Percentiles rank a stretch among this genome's conserved stretches.
Evolutionary conservation across 495 filamentous ascomycete genomes (phyloP).

Genomic region (Bombardia bombarda): DNA sequence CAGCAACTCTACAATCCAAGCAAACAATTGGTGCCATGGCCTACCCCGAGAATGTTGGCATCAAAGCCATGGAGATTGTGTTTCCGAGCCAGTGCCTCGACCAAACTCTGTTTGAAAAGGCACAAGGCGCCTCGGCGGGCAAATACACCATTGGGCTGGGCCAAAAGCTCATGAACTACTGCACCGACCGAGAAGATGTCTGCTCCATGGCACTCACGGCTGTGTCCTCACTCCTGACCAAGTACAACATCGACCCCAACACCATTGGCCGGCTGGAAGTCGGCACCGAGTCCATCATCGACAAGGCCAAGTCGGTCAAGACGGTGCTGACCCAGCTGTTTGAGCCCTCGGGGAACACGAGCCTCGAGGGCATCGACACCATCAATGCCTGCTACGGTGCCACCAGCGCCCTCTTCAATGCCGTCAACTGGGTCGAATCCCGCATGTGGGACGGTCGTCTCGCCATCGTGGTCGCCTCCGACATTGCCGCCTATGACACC

Average conservation of each 20-base stretch:
- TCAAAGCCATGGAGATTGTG: conserved; percentile 99
- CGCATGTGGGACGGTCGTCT: conserved; percentile 96
- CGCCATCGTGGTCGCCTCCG: conserved; percentile 87
- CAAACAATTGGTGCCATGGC: too few species aligned
- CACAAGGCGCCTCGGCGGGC: conserved; percentile 87
- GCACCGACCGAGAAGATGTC: conserved; percentile 99
- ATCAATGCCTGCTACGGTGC: conserved; percentile 98
- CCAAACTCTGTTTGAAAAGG: conserved; percentile 91
- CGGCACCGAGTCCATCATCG: conserved; percentile 94
- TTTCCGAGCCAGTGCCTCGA: conserved; percentile 98
- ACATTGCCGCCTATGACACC: conserved; percentile 97
- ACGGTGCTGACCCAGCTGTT: conserved; percentile 99
- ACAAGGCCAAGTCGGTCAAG: conserved; percentile 99
- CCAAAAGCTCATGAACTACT: conserved; percentile 99
- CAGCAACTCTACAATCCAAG: too few species aligned
- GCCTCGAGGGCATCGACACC: conserved; percentile 93
- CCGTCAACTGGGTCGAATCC: conserved; percentile 95
- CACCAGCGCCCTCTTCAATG: conserved; percentile 96
- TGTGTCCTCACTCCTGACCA: conserved; percentile 77
- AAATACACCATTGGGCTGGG: conserved; percentile 99
- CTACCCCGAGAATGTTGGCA: conserved; percentile 93
- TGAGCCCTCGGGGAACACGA: conserved; percentile 71
- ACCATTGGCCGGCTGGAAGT: conserved; percentile 92
- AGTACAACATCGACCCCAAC: conserved; percentile 87
- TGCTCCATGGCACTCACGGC: conserved; percentile 93